phyloP scores from a whole-genome alignment of 2,329 filamentous ascomycete species.

The Aureobasidium vineae region DNA sequence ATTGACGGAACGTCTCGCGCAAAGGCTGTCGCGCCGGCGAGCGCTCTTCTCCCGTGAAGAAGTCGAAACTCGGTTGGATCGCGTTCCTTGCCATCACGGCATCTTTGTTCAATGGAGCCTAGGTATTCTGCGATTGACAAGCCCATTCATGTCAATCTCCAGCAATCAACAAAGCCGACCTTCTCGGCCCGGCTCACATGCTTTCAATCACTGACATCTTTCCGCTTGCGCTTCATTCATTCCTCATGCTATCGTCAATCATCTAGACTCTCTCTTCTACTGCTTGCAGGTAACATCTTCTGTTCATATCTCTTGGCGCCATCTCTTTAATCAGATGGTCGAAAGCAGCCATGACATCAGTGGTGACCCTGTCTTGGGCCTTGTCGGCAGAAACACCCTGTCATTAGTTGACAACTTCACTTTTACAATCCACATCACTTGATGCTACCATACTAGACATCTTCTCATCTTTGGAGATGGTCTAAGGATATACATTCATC shows the following conservation, averaged over 20 bases:
- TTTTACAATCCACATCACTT: neutral
- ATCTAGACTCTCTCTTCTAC: neutral
- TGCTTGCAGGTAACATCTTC: neutral
- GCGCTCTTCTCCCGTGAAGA: constrained; percentile 45
- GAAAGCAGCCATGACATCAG: neutral
- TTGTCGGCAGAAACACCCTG: neutral
- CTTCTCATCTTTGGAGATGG: no score
- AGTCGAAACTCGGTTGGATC: constrained; percentile 48
- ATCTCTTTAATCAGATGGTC: neutral
- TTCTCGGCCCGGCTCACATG: constrained; percentile 9
- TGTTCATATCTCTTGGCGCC: no score
- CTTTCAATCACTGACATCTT: neutral
- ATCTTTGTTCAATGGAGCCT: neutral
- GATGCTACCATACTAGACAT: no score
- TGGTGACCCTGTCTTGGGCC: neutral
- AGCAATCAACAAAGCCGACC: constrained; percentile 12
- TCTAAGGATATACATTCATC: no score
- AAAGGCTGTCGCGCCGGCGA: constrained; percentile 41
- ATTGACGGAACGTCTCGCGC: constrained; percentile 48
- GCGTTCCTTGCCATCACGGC: constrained; percentile 20
- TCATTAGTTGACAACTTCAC: neutral
- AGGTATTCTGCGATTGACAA: neutral
- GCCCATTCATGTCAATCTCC: constrained; percentile 2
- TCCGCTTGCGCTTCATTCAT: neutral
- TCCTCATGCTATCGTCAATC: neutral